Evolutionary conservation across 1,284 basidiomycete species (phyloP).

Genomic region (Tausonia pullulans): DNA sequence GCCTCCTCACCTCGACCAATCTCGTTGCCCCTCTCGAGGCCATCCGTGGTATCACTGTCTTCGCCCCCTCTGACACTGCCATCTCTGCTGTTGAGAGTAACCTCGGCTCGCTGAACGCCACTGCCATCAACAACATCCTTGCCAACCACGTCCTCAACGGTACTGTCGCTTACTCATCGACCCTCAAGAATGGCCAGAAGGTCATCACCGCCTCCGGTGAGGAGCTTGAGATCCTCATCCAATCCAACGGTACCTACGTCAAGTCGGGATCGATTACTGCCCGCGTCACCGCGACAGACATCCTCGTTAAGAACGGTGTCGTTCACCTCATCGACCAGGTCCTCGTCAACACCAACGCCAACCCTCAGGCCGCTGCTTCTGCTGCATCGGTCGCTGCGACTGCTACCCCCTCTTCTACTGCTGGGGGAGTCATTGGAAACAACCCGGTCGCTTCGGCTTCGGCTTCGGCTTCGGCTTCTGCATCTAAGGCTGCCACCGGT

Average conservation of each 20-base stretch:
- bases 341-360: conserved; percentile 27
- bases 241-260: conserved; percentile 27
- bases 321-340: conserved; percentile 28
- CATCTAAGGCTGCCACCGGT: too few species aligned
- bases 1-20: conserved; percentile 18
- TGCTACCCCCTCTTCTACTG: neutral
- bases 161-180: conserved; percentile 27
- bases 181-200: conserved; percentile 21
- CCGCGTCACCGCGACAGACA: conserved; percentile 25
- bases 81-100: conserved; percentile 18
- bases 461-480: too few species aligned
- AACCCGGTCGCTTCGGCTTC: too few species aligned
- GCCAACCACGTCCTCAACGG: conserved; percentile 30
- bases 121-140: conserved; percentile 20
- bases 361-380: conserved; percentile 25
- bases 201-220: conserved; percentile 31
- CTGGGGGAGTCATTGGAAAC: too few species aligned
- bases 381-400: conserved; percentile 20
- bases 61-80: conserved; percentile 29
- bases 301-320: conserved; percentile 24
- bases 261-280: conserved; percentile 24
- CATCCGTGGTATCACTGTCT: conserved; percentile 29
- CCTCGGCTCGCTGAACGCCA: conserved; percentile 15
- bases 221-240: conserved; percentile 26
- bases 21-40: conserved; percentile 20